Conservation (phyloP, 129 eudicot species). For the Solidago caesia region DNA sequence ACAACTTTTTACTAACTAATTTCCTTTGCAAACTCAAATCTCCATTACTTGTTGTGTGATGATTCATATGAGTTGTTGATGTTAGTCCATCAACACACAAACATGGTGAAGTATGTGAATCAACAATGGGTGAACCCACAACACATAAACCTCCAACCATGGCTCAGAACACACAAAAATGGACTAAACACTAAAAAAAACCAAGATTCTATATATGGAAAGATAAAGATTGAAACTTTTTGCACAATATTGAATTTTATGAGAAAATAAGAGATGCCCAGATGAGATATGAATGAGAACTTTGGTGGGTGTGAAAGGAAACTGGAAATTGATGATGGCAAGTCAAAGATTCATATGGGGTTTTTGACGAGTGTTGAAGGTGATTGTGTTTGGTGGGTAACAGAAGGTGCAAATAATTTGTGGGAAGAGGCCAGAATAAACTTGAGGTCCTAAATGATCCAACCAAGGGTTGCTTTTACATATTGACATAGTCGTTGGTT, state of each 20-base stretch:
- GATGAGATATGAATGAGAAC: slow-evolving; percentile 21
- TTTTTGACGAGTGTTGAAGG: slow-evolving; percentile 9
- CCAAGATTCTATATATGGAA: not conserved
- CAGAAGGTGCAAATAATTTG: not conserved
- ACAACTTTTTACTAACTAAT: slow-evolving; percentile 34
- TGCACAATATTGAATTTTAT: not conserved
- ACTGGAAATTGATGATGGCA: slow-evolving; percentile 20
- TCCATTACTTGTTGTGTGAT: slow-evolving; percentile 27
- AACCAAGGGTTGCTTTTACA: not conserved
- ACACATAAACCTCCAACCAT: slow-evolving; percentile 65
- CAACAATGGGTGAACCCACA: slow-evolving; percentile 61
- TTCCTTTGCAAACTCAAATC: slow-evolving; percentile 29
- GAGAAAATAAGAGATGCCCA: slow-evolving; percentile 19
- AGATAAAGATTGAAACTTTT: not conserved
- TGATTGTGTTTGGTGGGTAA: slow-evolving; percentile 13
- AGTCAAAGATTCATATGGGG: slow-evolving; percentile 29
- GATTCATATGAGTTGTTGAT: slow-evolving; percentile 38
- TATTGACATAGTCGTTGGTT: too few relatives aligned
- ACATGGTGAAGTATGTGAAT: slow-evolving; percentile 57
- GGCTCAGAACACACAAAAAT: slow-evolving; percentile 22
- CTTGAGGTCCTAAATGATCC: slow-evolving; percentile 38
- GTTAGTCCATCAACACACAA: slow-evolving; percentile 51
- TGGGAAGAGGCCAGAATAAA: slow-evolving; percentile 24
- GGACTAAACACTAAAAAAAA: slow-evolving; percentile 16
- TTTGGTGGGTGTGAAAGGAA: slow-evolving; percentile 40